Conservation (phyloP, 2,329 filamentous ascomycete genomes). For the Metarhizium robertsii region DNA sequence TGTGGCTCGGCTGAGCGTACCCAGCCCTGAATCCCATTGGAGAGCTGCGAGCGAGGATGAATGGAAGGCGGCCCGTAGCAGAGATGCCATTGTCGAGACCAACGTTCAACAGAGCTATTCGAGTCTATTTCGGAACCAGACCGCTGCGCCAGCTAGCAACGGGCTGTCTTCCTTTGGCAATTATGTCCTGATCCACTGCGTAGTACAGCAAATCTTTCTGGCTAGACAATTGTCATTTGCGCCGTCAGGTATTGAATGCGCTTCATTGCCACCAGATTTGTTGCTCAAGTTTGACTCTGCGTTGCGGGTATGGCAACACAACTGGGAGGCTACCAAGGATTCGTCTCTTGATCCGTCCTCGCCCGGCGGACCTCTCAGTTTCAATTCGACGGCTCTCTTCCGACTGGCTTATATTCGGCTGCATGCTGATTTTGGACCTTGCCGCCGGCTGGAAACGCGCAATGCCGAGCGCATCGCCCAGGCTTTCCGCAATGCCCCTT, state of each 20-base stretch:
- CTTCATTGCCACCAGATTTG: background rate
- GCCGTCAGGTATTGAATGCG: no score
- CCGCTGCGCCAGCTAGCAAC: no score
- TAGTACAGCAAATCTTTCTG: no score
- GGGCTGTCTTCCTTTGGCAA: no score
- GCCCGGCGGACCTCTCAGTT: conserved; percentile 50
- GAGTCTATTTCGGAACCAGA: no score
- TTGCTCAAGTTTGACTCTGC: background rate
- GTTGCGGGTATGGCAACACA: background rate
- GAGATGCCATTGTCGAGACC: no score
- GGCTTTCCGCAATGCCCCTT: background rate
- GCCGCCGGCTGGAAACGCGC: background rate
- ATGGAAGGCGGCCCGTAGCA: background rate
- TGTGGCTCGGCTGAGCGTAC: background rate
- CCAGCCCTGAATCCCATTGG: background rate
- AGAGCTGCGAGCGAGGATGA: background rate
- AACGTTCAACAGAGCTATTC: no score
- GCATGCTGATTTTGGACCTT: conserved; percentile 5
- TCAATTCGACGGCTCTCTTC: conserved; percentile 35
- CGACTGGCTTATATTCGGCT: conserved; percentile 20
- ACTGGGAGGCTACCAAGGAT: background rate
- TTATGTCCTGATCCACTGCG: no score
- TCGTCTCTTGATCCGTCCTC: background rate
- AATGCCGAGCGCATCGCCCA: background rate
- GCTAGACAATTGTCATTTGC: no score